A percentile compares a stretch with the other conserved stretches of the same genome.
These are phyloP conservation scores for Fraxinus ornus DNA, from an alignment of 305 asterid genomes.

Conservation along the genomic window DNA sequence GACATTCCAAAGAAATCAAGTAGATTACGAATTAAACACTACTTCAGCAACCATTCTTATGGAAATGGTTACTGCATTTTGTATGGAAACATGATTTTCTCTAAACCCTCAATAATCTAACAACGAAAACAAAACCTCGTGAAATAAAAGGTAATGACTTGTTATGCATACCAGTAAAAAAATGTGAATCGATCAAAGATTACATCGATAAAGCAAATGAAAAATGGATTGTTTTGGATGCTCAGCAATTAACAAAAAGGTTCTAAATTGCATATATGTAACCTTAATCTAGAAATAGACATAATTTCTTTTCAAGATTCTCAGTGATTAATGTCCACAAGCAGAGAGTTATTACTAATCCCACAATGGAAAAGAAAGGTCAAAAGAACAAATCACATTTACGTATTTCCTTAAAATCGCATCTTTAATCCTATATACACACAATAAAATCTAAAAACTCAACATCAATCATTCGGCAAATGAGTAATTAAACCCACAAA, in stretches of 20 bases:
- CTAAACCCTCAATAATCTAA: not conserved
- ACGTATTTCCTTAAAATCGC: not conserved
- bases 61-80: not conserved
- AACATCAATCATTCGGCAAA: constrained; percentile 7
- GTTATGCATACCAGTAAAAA: not conserved
- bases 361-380: not conserved
- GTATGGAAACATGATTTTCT: not conserved
- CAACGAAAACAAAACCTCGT: not conserved
- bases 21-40: not conserved
- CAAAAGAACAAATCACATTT: not conserved
- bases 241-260: not conserved
- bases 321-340: not conserved
- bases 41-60: not conserved
- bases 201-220: not conserved
- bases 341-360: not conserved
- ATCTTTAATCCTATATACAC: not conserved
- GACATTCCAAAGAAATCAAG: not conserved
- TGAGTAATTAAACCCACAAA: not conserved
- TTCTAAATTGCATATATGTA: not conserved
- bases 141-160: not conserved
- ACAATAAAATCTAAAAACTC: not conserved
- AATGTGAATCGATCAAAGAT: not conserved
- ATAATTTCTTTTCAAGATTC: not conserved
- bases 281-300: not conserved
- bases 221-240: not conserved